Evolutionary conservation across 306 rosid species (phyloP).

Genomic region (Dryas octopetala): DNA sequence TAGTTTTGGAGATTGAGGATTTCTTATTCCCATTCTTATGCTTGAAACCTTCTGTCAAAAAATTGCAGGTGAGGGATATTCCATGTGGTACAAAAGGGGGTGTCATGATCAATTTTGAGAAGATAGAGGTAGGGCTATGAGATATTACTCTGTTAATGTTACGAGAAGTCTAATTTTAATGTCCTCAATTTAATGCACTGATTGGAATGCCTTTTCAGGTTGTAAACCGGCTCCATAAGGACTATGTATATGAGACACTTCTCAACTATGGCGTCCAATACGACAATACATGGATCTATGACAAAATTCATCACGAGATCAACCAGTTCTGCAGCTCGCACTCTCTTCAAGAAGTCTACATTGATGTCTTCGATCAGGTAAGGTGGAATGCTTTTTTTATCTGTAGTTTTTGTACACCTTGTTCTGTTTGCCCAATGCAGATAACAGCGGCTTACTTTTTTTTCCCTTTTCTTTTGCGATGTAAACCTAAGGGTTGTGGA

Average conservation of each 20-base stretch:
- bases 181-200: conserved; percentile 14
- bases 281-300: conserved; percentile 94
- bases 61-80: conserved; percentile 78
- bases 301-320: conserved; percentile 92
- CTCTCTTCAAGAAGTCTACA: conserved; percentile 81
- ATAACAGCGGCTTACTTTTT: neutral
- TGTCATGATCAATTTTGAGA: conserved; percentile 82
- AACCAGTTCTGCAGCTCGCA: conserved; percentile 93
- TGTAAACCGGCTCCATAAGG: conserved; percentile 78
- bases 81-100: conserved; percentile 98
- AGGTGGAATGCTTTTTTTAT: conserved; percentile 11
- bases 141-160: neutral
- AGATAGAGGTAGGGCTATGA: conserved; percentile 65
- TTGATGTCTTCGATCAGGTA: conserved; percentile 95
- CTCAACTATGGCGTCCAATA: conserved; percentile 80
- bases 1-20: neutral
- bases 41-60: neutral
- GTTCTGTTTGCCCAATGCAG: neutral
- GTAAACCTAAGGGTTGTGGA: conserved; percentile 1
- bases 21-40: conserved; percentile 15
- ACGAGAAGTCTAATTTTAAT: conserved; percentile 1
- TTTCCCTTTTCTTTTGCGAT: conserved; percentile 7
- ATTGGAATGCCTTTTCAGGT: conserved; percentile 50
- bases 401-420: neutral
- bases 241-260: conserved; percentile 72